A percentile compares a stretch with the other conserved stretches of the same genome.
Evolutionary conservation across 108 stramenopile species (phyloP).

Genomic region (Skeletonema grethae): DNA sequence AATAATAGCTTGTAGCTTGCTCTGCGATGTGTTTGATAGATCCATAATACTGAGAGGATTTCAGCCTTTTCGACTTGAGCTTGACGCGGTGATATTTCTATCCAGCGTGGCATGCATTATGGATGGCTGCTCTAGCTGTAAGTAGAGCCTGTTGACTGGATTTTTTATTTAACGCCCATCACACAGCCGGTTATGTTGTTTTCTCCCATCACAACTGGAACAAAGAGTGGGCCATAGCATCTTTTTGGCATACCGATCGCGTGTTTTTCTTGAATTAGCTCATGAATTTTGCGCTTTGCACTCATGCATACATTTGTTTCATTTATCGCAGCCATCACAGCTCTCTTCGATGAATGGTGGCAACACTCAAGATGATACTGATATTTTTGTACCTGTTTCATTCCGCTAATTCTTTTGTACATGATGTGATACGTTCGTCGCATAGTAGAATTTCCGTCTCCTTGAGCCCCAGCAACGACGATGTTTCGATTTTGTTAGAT

Average conservation of each 20-base stretch:
- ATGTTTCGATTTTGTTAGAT: not conserved
- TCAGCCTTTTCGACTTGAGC: no score
- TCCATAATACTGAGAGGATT: no score
- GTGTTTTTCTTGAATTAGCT: not conserved
- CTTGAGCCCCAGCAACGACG: no score
- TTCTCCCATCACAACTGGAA: not conserved
- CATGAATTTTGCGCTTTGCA: constrained; percentile 9
- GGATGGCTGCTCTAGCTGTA: no score
- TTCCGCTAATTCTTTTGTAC: not conserved
- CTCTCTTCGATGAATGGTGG: no score
- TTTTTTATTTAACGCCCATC: not conserved
- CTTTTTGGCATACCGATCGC: constrained; percentile 1
- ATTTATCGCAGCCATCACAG: not conserved
- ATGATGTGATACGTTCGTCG: no score
- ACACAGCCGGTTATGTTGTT: constrained; percentile 9
- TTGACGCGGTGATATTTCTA: no score
- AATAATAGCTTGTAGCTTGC: no score
- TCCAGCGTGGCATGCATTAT: no score
- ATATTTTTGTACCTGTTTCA: not conserved
- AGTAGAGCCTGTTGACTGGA: no score
- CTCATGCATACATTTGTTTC: constrained; percentile 3
- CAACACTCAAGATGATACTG: not conserved
- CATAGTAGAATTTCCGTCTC: no score
- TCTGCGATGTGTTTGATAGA: no score
- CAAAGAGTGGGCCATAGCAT: not conserved